Conservation (phyloP, 129 eudicot genomes). For the Helianthus annuus region DNA sequence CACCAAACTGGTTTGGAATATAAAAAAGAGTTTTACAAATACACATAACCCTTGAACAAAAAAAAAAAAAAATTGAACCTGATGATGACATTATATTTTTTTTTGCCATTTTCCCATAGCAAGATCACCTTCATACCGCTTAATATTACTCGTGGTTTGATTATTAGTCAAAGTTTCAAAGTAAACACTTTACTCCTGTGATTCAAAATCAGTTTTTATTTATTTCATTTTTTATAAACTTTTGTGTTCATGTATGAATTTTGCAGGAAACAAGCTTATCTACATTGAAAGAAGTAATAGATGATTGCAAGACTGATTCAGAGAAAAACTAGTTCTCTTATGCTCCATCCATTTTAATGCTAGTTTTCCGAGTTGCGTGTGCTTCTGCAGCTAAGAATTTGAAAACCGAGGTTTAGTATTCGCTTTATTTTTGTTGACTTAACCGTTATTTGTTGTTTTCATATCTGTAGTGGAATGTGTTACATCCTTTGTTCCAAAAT, state of each 20-base stretch:
- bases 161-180: not conserved
- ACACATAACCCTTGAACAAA: not conserved
- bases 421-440: conserved; percentile 5
- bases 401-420: conserved; percentile 17
- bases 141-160: not conserved
- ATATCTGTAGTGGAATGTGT: conserved; percentile 13
- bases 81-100: not conserved
- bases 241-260: not conserved
- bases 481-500: conserved; percentile 17
- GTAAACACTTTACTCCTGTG: conserved; percentile 1
- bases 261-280: conserved; percentile 63
- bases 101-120: conserved; percentile 1
- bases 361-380: conserved; percentile 11
- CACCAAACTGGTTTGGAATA: not conserved
- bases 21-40: not conserved
- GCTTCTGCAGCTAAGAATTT: conserved; percentile 24
- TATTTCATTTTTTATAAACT: not conserved
- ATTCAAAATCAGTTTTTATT: not conserved
- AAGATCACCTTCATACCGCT: not conserved
- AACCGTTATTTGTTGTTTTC: conserved; percentile 8
- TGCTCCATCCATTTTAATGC: conserved; percentile 12
- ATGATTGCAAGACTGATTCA: conserved; percentile 52
- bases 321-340: conserved; percentile 38
- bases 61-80: too few relatives aligned
- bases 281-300: conserved; percentile 60